Evolutionary conservation across 495 filamentous ascomycete species (phyloP).

Genomic region (Hypoxylon lienhwacheense): DNA sequence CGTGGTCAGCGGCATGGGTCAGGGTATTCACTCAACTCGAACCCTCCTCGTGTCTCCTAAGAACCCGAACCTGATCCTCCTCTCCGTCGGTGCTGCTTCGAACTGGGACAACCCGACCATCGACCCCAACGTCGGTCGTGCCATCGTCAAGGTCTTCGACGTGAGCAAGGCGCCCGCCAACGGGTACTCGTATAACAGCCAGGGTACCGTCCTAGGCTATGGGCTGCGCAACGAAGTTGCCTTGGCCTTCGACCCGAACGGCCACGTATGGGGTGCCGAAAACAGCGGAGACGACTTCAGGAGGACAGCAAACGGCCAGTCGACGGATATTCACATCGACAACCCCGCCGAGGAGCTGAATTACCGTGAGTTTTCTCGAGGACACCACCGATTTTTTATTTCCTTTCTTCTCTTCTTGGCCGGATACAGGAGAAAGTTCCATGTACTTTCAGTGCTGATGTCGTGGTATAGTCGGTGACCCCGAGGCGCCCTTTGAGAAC

Average conservation of each 20-base stretch:
- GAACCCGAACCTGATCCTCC: slow-evolving; percentile 53
- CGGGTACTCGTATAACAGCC: slow-evolving; percentile 53
- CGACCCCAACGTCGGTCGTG: slow-evolving; percentile 54
- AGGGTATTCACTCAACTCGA: slow-evolving; percentile 60
- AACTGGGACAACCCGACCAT: slow-evolving; percentile 60
- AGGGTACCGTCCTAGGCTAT: slow-evolving; percentile 63
- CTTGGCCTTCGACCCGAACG: slow-evolving; percentile 59
- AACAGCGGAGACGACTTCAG: slow-evolving; percentile 65
- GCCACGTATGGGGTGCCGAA: slow-evolving; percentile 65
- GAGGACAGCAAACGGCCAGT: slow-evolving; percentile 49
- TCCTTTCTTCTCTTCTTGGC: too few species aligned
- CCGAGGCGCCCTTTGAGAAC: slow-evolving; percentile 40
- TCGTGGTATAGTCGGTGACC: slow-evolving; percentile 55
- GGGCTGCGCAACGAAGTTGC: slow-evolving; percentile 70
- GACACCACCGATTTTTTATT: background rate
- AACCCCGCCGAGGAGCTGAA: slow-evolving; percentile 76
- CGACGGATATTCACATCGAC: slow-evolving; percentile 62
- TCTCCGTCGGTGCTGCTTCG: slow-evolving; percentile 58
- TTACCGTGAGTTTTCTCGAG: slow-evolving; percentile 54
- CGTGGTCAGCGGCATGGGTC: slow-evolving; percentile 59
- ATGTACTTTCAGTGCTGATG: background rate
- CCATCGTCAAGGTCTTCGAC: slow-evolving; percentile 65
- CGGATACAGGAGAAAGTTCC: background rate
- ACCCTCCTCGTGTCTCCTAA: slow-evolving; percentile 56
- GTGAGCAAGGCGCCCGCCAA: slow-evolving; percentile 46